These are phyloP conservation scores for Solanum neorickii DNA, from an alignment of 257 asterid genomes.

Conservation along the genomic window DNA sequence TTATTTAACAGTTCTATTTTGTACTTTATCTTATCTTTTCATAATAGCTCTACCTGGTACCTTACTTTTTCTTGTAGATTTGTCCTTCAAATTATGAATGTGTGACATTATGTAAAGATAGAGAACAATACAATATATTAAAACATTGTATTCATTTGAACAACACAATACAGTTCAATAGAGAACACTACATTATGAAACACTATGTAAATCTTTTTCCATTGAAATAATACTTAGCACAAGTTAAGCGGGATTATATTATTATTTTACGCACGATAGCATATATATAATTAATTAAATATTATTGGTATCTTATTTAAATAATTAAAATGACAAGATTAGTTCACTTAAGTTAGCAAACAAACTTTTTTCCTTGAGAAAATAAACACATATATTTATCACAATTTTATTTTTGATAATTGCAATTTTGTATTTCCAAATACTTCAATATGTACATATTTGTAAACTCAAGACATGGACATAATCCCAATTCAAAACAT, in stretches of 20 bases:
- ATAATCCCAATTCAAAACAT: not conserved
- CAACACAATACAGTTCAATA: not conserved
- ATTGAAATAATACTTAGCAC: not conserved
- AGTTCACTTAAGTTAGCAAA: not conserved
- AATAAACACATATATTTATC: not conserved
- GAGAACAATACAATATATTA: too few relatives aligned
- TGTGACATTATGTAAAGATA: too few relatives aligned
- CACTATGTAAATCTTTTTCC: not conserved
- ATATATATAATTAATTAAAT: too few relatives aligned
- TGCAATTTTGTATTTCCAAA: not conserved
- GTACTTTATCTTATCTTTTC: too few relatives aligned
- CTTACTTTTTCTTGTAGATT: not conserved
- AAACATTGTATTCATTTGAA: too few relatives aligned
- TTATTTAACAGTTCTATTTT: too few relatives aligned
- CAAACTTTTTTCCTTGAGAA: not conserved
- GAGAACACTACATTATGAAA: not conserved
- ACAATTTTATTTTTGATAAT: not conserved
- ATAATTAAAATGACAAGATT: not conserved
- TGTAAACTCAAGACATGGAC: not conserved
- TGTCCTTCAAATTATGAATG: not conserved
- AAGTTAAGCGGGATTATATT: not conserved
- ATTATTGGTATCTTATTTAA: too few relatives aligned
- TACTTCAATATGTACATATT: not conserved
- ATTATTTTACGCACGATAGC: not conserved
- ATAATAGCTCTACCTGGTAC: not conserved